Conservation (phyloP, 495 filamentous ascomycete genomes). For the Penicillium diatomitis region DNA sequence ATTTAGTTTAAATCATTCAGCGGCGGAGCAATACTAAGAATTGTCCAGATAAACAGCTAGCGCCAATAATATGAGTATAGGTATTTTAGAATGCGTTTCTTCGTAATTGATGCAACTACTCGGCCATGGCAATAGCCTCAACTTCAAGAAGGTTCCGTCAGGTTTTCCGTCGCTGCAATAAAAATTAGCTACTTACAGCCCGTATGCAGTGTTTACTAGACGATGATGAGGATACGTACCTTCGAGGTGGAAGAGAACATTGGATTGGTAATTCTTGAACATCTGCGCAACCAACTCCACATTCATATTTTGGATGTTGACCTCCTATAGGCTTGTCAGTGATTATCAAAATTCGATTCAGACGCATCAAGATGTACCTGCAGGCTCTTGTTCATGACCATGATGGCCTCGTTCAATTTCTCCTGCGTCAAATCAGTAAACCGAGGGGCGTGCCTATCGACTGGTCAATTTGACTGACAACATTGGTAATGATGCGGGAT, state of each 20-base stretch:
- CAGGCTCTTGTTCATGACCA: slow-evolving; percentile 83
- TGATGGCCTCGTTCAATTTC: slow-evolving; percentile 92
- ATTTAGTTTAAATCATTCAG: too few relatives aligned
- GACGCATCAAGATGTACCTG: slow-evolving; percentile 46
- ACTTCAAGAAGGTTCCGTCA: slow-evolving; percentile 57
- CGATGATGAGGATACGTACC: slow-evolving; percentile 42
- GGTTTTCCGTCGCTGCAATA: slow-evolving; percentile 65
- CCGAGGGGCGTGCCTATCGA: not conserved
- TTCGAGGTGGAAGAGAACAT: slow-evolving; percentile 95
- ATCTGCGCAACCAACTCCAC: slow-evolving; percentile 96
- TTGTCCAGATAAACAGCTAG: too few relatives aligned
- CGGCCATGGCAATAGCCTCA: too few relatives aligned
- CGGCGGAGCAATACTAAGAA: not conserved
- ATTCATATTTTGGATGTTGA: slow-evolving; percentile 98
- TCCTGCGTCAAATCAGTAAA: slow-evolving; percentile 46
- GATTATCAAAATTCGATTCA: not conserved
- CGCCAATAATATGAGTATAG: too few relatives aligned
- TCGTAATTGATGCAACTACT: slow-evolving; percentile 4
- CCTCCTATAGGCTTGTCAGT: slow-evolving; percentile 50
- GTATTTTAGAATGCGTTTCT: not conserved
- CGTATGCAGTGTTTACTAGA: not conserved
- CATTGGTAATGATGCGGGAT: slow-evolving; percentile 93
- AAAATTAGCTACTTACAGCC: not conserved
- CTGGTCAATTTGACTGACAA: slow-evolving; percentile 46
- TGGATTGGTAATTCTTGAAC: slow-evolving; percentile 99